These are phyloP conservation scores for Microstegium vimineum DNA, from an alignment of 176 grass and related monocot species.

Conservation along the genomic window DNA sequence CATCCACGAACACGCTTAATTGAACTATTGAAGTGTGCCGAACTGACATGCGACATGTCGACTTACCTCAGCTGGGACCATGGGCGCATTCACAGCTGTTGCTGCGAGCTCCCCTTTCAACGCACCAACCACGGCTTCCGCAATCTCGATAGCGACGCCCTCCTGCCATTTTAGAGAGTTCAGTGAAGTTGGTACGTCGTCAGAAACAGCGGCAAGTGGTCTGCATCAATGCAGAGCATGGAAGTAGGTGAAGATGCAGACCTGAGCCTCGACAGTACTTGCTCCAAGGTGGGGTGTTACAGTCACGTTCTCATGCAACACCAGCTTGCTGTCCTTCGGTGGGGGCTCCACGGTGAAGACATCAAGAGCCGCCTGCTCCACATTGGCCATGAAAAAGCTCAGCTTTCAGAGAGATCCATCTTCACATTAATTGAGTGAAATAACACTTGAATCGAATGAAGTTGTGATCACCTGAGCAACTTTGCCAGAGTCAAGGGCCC, in stretches of 20 bases:
- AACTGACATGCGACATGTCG: background rate
- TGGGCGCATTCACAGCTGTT: slow-evolving; percentile 93
- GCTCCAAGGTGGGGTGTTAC: slow-evolving; percentile 96
- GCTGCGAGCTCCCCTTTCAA: slow-evolving; percentile 79
- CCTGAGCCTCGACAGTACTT: slow-evolving; percentile 96
- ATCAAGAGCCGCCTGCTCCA: slow-evolving; percentile 89
- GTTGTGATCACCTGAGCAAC: slow-evolving; percentile 75
- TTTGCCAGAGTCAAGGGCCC: slow-evolving; percentile 77
- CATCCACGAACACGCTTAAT: background rate
- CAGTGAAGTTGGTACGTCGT: slow-evolving; percentile 12
- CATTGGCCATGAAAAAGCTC: slow-evolving; percentile 13
- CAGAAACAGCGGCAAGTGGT: background rate
- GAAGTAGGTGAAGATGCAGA: slow-evolving; percentile 27
- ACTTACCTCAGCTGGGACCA: slow-evolving; percentile 88
- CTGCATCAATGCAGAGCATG: background rate
- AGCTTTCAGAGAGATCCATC: slow-evolving; percentile 8
- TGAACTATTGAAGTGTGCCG: background rate
- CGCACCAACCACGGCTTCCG: slow-evolving; percentile 79
- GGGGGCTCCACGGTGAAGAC: slow-evolving; percentile 93
- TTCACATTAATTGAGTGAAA: background rate
- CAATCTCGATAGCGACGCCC: slow-evolving; percentile 91
- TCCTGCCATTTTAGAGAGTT: slow-evolving; percentile 53
- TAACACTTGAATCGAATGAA: background rate
- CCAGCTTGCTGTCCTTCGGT: slow-evolving; percentile 72
- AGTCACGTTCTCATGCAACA: slow-evolving; percentile 86